Evolutionary conservation across 441 rosid genomes (phyloP), one percentile per base, ranked within the genome.

Genomic region (Populus hybrid): DNA sequence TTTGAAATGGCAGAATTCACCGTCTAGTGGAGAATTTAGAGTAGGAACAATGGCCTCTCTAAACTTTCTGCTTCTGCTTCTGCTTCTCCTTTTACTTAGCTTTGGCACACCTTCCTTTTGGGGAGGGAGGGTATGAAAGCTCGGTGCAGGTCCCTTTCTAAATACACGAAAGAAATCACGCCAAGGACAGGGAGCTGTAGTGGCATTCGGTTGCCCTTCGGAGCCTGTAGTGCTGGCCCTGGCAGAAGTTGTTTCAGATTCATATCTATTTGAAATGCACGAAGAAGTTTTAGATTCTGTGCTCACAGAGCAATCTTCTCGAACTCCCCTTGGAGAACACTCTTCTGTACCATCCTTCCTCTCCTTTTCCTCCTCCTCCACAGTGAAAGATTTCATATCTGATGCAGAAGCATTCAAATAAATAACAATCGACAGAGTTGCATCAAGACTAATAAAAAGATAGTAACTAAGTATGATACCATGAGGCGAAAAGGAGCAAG

Each of bases 51-150:
- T 83, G 26, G 80, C 88, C 63, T 87, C 97, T 74, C 92, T 87
- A 59, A 87, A 78, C 77, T 89, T n/a, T n/a, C n/a, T n/a, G n/a
- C n/a, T 86, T 82, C 84, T 89, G 82, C 91, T 90, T 72, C 91
- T 93, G 82, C 91, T 90, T 73, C 90, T 93, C 68, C 89, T 87
- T 82, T 92, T 83, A 4, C 94, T 88, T 59, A 90, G 91, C 83
- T 81, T 91, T 0, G 95, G 93, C 10, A 84, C 90, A n/a, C 80
- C 76, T 80, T 85, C 87, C 59, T 72, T 80, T 5, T 82, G 72
- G 18, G 89, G 82, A 59, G 92, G 82, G 57, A 89, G 84, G 14
- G 88, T 82, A 36, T 89, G 91, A 75, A 89, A 84, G 35, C 84
- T 87, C 86, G 82, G 83, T 2, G 85, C 81, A 11, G 91, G 81